Evolutionary conservation across 768 basidiomycete species (phyloP).

Genomic region (Phanerochaete carnosa): DNA sequence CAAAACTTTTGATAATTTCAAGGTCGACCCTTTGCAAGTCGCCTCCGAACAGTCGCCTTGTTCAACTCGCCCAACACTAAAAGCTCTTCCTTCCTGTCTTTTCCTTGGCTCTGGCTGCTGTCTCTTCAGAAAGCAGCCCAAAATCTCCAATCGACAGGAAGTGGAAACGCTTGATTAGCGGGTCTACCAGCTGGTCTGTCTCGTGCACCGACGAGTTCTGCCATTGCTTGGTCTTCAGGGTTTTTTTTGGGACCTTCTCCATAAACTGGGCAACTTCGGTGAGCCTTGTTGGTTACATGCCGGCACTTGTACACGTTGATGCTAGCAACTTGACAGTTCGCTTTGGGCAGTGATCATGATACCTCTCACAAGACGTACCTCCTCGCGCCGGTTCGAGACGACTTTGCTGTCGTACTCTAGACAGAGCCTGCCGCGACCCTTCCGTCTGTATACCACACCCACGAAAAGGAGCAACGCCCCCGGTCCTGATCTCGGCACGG

Average conservation of each 20-base stretch:
- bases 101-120: background rate
- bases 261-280: background rate
- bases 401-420: conserved; percentile 58
- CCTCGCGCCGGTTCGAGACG: conserved; percentile 27
- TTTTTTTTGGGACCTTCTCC: background rate
- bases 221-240: background rate
- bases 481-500: conserved; percentile 49
- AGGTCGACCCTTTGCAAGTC: background rate
- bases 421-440: conserved; percentile 64
- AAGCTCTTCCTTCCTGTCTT: background rate
- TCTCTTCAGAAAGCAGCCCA: background rate
- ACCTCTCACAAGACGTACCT: conserved; percentile 24
- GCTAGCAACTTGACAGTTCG: background rate
- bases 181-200: background rate
- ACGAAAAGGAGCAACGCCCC: conserved; percentile 54
- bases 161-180: background rate
- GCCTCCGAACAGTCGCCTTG: background rate
- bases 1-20: background rate
- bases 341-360: conserved; percentile 22
- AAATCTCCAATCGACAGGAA: background rate
- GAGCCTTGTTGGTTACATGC: background rate
- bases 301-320: background rate
- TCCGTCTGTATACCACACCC: conserved; percentile 67
- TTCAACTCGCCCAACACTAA: background rate
- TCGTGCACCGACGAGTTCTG: too few species aligned